Conservation (phyloP, 768 basidiomycete genomes). For the Xerocomellus intermedius region DNA sequence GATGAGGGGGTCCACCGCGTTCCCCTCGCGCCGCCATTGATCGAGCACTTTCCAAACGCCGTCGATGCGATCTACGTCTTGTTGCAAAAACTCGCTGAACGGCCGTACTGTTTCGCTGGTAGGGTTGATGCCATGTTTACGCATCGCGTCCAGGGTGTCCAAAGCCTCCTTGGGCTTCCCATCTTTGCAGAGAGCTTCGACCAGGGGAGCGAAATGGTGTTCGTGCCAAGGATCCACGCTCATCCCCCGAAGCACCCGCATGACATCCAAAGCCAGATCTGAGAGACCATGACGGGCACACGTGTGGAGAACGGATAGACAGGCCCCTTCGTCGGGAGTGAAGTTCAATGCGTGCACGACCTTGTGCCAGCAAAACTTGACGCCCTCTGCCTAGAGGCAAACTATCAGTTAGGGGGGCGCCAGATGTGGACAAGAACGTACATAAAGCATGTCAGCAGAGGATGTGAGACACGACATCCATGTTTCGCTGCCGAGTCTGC, state of each 20-base stretch:
- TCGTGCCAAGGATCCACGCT: constrained; percentile 55
- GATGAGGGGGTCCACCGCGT: constrained; percentile 53
- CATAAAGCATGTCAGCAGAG: constrained; percentile 65
- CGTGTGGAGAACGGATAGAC: constrained; percentile 65
- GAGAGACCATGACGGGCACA: constrained; percentile 73
- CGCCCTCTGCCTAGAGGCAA: constrained; percentile 59
- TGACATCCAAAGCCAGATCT: constrained; percentile 63
- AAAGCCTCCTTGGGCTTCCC: constrained; percentile 64
- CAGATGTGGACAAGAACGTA: constrained; percentile 39
- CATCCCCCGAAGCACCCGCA: constrained; percentile 52
- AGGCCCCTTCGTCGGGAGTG: constrained; percentile 73
- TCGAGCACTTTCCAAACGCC: constrained; percentile 62
- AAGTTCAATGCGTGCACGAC: constrained; percentile 51
- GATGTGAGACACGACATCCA: constrained; percentile 71
- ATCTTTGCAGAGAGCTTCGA: constrained; percentile 68
- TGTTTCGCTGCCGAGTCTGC: constrained; percentile 48
- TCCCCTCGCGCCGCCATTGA: constrained; percentile 52
- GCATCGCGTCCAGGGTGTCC: constrained; percentile 57
- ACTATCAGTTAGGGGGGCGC: neutral
- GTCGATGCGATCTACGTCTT: constrained; percentile 56
- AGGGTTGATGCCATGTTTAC: constrained; percentile 48
- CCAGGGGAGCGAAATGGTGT: constrained; percentile 72
- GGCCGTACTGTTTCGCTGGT: constrained; percentile 50
- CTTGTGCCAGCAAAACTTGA: constrained; percentile 58
- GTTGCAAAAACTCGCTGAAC: constrained; percentile 48